Evolutionary conservation across 2,329 filamentous ascomycete species (phyloP), one percentile per base, ranked within the genome.

Genomic region (Cercospora sp.): DNA sequence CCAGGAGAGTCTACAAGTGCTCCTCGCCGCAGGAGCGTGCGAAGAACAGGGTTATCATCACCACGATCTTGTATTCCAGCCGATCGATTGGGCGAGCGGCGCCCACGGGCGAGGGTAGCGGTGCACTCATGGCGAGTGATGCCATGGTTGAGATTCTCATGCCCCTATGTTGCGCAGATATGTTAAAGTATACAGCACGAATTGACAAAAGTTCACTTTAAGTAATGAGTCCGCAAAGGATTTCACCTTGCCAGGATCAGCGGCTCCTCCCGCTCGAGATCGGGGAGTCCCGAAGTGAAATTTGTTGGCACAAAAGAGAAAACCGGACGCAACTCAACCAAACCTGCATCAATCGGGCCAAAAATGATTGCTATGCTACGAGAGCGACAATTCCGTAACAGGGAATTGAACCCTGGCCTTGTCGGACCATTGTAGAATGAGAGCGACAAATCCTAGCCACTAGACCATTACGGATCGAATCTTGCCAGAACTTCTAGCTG

Each of bases 371-470:
- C 13, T 36, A 36, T 36, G 42, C 16, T 42, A 30, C 28, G 7
- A 30, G 28, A 30, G 28, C 28, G 28, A 30, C 7, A 4, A 2
- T 20, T 51, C n/a, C 48, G 23, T 7, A 53, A 28, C 48, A 5
- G 48, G 48, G 48, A 53, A 53, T 53, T 53, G 48, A 53, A 53
- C 48, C 48, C 48, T 5, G 48, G 48, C 48, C 48, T 53, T 53
- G 48, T 53, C 48, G 48, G 48, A 1, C 8, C 42, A 8, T 12
- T 12, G 12, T 13, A 4, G 8, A 7, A 53, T 53, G 48, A 53
- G 48, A 53, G 48, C 48, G 48, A 53, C 48, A 53, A 53, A 53
- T 53, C 48, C 48, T 53, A 53, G 48, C 48, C 48, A 53, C 48
- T 53, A 53, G 48, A 53, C 48, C 48, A 53, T 28, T 53, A 7